Evolutionary conservation across 352 stramenopile genomes (phyloP), one percentile per base, ranked within the genome.

Genomic region (Phytophthora quininea): DNA sequence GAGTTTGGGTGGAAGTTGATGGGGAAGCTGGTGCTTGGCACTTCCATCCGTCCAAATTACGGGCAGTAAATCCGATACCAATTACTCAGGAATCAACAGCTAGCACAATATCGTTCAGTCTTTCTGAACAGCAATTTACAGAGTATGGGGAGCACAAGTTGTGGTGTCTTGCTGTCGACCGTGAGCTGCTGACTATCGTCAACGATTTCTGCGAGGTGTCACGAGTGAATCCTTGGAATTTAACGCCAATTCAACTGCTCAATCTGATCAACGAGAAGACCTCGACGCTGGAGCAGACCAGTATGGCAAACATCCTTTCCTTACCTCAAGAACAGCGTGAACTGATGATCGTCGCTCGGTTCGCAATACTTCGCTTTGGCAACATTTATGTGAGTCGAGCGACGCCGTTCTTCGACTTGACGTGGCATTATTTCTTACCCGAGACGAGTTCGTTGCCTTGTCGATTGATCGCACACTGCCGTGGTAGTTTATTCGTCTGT

Each of bases 1-100:
- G 83, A 4, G 54, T 96, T 7, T 97, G 91, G 91, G 74, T 96
- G 7, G 74, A 94, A 58, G 78, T 96, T 0, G 91, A 97, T 24
- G 86, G 74, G 1, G 86, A 96, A 19, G 24, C 73, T 12, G 88
- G 90, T 29, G 77, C 76, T 24, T 97, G 91, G 91, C 93, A 91
- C 53, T 86, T 92, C 49, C 80, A 95, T 59, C 80, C 84, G 31
- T 90, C 76, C 76, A 9, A 86, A 89, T 1, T 30, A 38, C 11
- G 9, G 15, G 4, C 11, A 45, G 6, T 57, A 45, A 37, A 4
- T 11, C 1, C 12, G 7, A 12, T 48, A 31, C 7, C 19, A 11
- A 15, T 3, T 15, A 31, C 27, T 5, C 27, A 54, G 33, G 24
- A 4, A 33, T n/a, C 4, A 12, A 15, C 24, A 24, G 19, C 19